A percentile compares a stretch with the other conserved stretches of the same genome.
Evolutionary conservation across 371 early-diverging fungal genomes (phyloP).

Genomic region (Apophysomyces trapeziformis): DNA sequence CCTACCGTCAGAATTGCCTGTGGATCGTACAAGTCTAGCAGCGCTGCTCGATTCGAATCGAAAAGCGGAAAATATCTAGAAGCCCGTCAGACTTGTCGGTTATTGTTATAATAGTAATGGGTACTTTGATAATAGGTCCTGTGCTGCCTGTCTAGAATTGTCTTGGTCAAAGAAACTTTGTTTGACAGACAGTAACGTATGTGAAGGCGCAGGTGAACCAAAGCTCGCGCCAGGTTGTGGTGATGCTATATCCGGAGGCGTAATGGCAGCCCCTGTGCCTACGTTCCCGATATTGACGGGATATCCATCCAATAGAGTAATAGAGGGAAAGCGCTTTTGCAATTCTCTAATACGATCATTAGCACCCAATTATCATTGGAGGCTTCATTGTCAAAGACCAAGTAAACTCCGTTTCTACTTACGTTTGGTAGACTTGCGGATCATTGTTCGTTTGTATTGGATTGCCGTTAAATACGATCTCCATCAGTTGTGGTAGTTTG

Average conservation of each 20-base stretch:
- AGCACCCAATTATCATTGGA: neutral
- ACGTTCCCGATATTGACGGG: neutral
- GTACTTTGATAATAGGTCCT: slow-evolving; percentile 44
- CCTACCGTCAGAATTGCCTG: slow-evolving; percentile 39
- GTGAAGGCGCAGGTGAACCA: slow-evolving; percentile 5
- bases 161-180: slow-evolving; percentile 42
- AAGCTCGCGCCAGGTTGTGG: slow-evolving; percentile 16
- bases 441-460: slow-evolving; percentile 47
- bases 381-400: neutral
- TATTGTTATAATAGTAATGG: neutral
- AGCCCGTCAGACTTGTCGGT: neutral
- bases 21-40: slow-evolving; percentile 41
- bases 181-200: slow-evolving; percentile 18
- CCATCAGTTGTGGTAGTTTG: slow-evolving; percentile 46
- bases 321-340: slow-evolving; percentile 44
- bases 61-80: slow-evolving; percentile 42
- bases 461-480: slow-evolving; percentile 59
- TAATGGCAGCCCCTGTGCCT: neutral
- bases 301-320: slow-evolving; percentile 42
- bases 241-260: slow-evolving; percentile 7
- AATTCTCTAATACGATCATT: slow-evolving; percentile 19
- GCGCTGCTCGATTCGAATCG: slow-evolving; percentile 42
- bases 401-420: slow-evolving; percentile 6
- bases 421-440: slow-evolving; percentile 25
- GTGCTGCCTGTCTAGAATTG: slow-evolving; percentile 35